Evolutionary conservation across 169 alveolate species (phyloP), one percentile per base, ranked within the genome.

Genomic region (Plasmodium berghei): DNA sequence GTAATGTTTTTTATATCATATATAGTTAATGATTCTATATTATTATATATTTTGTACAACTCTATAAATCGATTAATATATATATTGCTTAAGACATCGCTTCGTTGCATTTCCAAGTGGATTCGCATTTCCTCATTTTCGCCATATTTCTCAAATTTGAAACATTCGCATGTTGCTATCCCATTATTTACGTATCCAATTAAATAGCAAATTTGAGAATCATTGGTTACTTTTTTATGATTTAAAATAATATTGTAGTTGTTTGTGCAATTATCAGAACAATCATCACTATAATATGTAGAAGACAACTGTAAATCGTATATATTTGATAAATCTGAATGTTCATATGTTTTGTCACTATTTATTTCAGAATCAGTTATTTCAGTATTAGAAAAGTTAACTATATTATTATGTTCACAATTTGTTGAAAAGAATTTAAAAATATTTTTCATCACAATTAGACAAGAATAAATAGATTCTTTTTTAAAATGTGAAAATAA

Each of bases 11-110:
- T 77, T 10, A 77, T n/a, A 40, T 77, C 49, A 5, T 24, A 9
- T 49, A 62, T 20, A 26, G 75, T 16, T 9, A 77, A 48, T 1
- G 14, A 5, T 16, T 40, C 28, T n/a, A 77, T 59, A 28, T 64
- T 22, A 46, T 77, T 16, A 16, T 83, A 69, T 22, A 83, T 14
- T 56, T 56, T 83, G 42, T 83, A 83, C 18, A 83, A 5, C 5
- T 6, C 10, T 18, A 83, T 59, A 9, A 83, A 18, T 28, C 72
- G 9, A 5, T 18, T n/a, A 1, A 54, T 45, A 72, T 45, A 62
- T 22, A 4, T 12, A 14, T 56, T 1, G 26, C 62, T 46, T 20
- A 83, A 16, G 8, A 83, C 48, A 69, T 83, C 18, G n/a, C 34
- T 42, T 20, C 20, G 20, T 16, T 72, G 40, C 42, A 83, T 9